Base-by-base conservation (phyloP, 495 filamentous ascomycete genomes). In the Trichoderma reesei region DNA sequence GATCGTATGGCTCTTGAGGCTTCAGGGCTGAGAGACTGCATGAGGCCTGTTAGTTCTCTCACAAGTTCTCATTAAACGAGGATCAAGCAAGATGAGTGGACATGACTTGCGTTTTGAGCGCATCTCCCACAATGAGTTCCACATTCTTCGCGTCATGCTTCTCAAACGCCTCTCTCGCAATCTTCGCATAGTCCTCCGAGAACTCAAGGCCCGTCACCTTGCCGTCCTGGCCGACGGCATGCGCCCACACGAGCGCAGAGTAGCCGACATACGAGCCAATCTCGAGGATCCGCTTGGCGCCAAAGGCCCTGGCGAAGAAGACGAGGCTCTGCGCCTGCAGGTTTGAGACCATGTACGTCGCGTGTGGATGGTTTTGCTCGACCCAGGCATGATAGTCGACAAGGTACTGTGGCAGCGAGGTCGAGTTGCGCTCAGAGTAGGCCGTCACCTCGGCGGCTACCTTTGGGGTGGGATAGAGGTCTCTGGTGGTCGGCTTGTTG, bases 171-270 rank as follows among this genome's bases (percentile, higher is more conserved):
- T 68, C 60, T 46, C 63, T n/a, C 13, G 73, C 73, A 6, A 67
- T 60, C 48, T 66, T 44, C 33, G 74, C 73, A 34, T 69, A 76
- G 56, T 73, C 68, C 16, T 66, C 64, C 10, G 61, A 64, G 59
- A 69, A 74, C 65, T 75, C 74, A 10, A 76, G 73, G 18, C 70
- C 68, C 2, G 72, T 74, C 44, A 76, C 74, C 41, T 74, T 74
- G 62, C 74, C 74, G 14, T 69, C 60, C 1, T 70, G 68, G 10
- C 74, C 73, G 33, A 74, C 64, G 13, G 73, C 72, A 33, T 76
- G 64, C 7, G 67, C 56, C 72, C 73, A 76, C 11, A 69, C 65
- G 63, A 74, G 68, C 26, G 73, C 68, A 62, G 73, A 75, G 65
- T 70, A 76, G 18, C 73, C 74, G 60, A 74, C 69, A 44, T 69